Percentiles rank a stretch among this genome's conserved stretches.
Conservation (phyloP, 2,329 filamentous ascomycete genomes). For the Fusarium clavum region DNA sequence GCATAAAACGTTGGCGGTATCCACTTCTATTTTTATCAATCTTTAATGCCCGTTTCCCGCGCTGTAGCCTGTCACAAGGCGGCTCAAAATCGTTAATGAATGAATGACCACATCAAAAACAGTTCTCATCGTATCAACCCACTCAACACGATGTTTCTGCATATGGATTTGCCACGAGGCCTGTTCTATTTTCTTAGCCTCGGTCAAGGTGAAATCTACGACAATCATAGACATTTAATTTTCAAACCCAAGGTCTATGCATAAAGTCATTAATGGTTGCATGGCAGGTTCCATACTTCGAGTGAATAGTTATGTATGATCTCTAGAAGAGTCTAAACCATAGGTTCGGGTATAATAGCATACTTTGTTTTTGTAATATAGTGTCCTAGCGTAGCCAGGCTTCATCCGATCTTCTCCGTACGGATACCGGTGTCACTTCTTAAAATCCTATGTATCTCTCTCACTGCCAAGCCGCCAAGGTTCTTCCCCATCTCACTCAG, state of each 20-base stretch:
- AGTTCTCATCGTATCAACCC: background rate
- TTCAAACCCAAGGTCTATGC: background rate
- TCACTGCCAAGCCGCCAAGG: background rate
- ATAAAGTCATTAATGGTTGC: background rate
- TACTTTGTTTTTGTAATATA: background rate
- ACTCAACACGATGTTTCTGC: slow-evolving; percentile 1
- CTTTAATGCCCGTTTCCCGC: slow-evolving; percentile 18
- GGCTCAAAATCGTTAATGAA: slow-evolving; percentile 24
- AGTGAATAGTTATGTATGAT: background rate
- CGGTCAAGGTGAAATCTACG: background rate
- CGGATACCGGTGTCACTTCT: background rate
- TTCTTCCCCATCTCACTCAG: background rate
- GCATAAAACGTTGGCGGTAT: slow-evolving; percentile 14
- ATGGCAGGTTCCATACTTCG: background rate
- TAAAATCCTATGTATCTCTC: background rate
- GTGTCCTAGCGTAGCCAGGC: background rate
- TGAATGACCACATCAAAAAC: background rate
- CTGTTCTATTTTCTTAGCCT: slow-evolving; percentile 1
- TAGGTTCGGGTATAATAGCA: background rate
- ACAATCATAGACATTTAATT: too few species aligned
- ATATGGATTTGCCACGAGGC: background rate
- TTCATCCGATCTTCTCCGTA: background rate
- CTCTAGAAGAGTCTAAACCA: background rate
- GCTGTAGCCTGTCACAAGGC: slow-evolving; percentile 3
- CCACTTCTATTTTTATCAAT: slow-evolving; percentile 39